Percentiles rank a stretch among this genome's conserved stretches.
Conservation (phyloP, 169 alveolate species). For the Eimeria tenella region DNA sequence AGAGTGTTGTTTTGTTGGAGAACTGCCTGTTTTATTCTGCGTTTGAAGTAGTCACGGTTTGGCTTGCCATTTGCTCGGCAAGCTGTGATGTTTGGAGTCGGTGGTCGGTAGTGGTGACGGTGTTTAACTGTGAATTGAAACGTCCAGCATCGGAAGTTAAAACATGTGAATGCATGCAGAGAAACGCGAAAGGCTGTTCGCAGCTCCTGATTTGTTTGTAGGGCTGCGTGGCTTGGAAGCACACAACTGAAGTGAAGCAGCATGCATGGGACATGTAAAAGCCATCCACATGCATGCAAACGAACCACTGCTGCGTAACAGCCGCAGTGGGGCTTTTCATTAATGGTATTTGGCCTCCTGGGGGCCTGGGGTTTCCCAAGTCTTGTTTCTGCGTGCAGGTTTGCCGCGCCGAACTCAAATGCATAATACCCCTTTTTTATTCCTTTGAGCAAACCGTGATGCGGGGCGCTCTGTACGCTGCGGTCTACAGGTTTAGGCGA, state of each 20-base stretch:
- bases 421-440: slow-evolving; percentile 35
- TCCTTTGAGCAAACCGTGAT: neutral
- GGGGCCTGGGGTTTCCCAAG: neutral
- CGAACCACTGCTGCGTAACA: slow-evolving; percentile 31
- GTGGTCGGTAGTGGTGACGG: slow-evolving; percentile 2
- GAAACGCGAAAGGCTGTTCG: neutral
- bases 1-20: slow-evolving; percentile 11
- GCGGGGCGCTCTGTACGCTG: too few species aligned
- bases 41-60: neutral
- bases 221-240: slow-evolving; percentile 26
- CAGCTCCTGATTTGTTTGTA: slow-evolving; percentile 47
- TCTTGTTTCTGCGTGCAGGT: slow-evolving; percentile 1
- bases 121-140: neutral
- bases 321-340: slow-evolving; percentile 17
- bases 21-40: slow-evolving; percentile 53
- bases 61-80: slow-evolving; percentile 8
- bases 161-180: neutral
- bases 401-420: neutral
- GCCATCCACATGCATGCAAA: slow-evolving; percentile 4
- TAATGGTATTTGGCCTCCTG: slow-evolving; percentile 33
- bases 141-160: slow-evolving; percentile 13
- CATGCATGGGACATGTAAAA: slow-evolving; percentile 35
- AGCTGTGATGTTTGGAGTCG: too few species aligned
- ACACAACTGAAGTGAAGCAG: slow-evolving; percentile 24
- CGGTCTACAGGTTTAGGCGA: too few species aligned